Conservation (phyloP, 306 rosid species). For the Rosa lucieae region DNA sequence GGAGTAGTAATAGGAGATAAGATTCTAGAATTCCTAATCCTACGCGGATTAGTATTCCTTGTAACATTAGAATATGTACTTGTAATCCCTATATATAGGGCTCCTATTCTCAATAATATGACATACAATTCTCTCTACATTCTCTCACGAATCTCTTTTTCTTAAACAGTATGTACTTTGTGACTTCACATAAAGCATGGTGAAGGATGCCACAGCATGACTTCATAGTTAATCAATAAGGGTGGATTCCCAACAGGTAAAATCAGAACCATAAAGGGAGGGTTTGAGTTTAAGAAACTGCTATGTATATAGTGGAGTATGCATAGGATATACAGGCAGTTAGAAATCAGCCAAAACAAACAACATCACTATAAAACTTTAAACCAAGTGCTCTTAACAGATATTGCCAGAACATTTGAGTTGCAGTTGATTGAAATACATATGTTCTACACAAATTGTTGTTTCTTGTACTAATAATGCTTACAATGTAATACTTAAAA, state of each 20-base stretch:
- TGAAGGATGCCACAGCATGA: neutral
- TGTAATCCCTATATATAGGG: too few relatives aligned
- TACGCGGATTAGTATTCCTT: too few relatives aligned
- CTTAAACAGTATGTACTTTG: too few relatives aligned
- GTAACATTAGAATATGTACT: too few relatives aligned
- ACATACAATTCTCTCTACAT: too few relatives aligned
- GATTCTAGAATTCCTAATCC: too few relatives aligned
- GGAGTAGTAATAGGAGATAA: too few relatives aligned
- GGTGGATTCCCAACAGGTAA: neutral
- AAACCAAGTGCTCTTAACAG: neutral
- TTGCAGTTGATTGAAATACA: neutral
- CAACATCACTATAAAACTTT: neutral
- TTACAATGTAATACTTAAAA: neutral
- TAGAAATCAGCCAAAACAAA: neutral
- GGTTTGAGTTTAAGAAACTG: neutral
- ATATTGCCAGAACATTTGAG: neutral
- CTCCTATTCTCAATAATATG: too few relatives aligned
- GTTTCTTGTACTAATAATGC: neutral
- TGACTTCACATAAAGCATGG: neutral
- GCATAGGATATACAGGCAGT: neutral
- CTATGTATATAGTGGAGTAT: neutral
- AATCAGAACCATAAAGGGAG: neutral
- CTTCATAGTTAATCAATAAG: neutral
- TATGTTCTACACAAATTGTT: neutral
- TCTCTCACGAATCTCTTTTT: too few relatives aligned